Percentiles rank a stretch among this genome's conserved stretches.
Evolutionary conservation across 345 rosid genomes (phyloP).

Genomic region (Viola odorata): DNA sequence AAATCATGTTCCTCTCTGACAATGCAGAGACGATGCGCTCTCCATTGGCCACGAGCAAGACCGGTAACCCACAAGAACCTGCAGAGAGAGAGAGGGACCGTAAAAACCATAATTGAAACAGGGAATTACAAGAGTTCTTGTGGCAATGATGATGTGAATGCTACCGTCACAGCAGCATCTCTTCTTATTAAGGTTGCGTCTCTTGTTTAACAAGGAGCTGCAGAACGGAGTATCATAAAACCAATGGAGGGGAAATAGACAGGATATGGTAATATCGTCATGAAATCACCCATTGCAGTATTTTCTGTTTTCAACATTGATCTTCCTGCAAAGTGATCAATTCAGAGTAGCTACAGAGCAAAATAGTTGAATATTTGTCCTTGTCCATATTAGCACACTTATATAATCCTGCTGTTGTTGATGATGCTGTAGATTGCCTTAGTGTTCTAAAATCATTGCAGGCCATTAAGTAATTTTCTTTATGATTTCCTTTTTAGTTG

Average conservation of each 20-base stretch:
- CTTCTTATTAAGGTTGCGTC: not conserved
- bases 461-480: too few relatives aligned
- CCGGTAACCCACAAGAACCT: conserved; percentile 15
- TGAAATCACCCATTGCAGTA: conserved; percentile 1
- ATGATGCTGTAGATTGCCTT: too few relatives aligned
- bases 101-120: conserved; percentile 14
- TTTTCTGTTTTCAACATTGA: conserved; percentile 3
- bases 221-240: not conserved
- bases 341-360: too few relatives aligned
- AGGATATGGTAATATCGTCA: too few relatives aligned
- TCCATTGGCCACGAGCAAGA: conserved; percentile 17
- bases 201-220: not conserved
- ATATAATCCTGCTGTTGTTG: too few relatives aligned
- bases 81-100: conserved; percentile 4
- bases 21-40: conserved; percentile 30
- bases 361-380: too few relatives aligned
- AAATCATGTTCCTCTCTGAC: conserved; percentile 1
- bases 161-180: conserved; percentile 7
- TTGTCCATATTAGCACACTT: too few relatives aligned
- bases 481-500: too few relatives aligned
- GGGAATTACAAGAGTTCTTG: conserved; percentile 9
- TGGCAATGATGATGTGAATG: conserved; percentile 19
- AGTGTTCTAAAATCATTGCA: too few relatives aligned
- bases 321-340: conserved; percentile 8
- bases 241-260: not conserved